Conservation (phyloP, 805 yeast species). For the Pichia nanzhaoensis region DNA sequence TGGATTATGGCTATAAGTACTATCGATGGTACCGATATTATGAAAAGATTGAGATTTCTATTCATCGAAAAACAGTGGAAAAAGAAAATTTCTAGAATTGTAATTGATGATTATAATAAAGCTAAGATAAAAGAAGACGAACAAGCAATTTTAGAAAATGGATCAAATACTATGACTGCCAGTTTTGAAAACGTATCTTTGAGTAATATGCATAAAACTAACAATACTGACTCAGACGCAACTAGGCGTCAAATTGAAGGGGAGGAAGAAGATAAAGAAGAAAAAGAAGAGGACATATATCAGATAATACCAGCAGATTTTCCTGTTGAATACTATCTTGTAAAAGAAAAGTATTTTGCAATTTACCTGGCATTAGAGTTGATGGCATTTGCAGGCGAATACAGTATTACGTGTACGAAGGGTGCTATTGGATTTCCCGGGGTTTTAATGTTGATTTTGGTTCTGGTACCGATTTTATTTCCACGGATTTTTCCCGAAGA, state of each 20-base stretch:
- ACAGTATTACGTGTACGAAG: conserved; percentile 74
- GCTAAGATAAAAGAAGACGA: background rate
- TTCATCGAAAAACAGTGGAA: conserved; percentile 47
- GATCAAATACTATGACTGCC: background rate
- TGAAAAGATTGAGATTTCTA: conserved; percentile 54
- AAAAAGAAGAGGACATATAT: background rate
- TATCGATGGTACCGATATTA: conserved; percentile 56
- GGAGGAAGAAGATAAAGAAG: background rate
- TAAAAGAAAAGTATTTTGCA: conserved; percentile 39
- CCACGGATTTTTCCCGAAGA: conserved; percentile 54
- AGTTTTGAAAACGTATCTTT: background rate
- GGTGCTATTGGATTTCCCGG: conserved; percentile 96
- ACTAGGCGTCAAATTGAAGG: too few species aligned
- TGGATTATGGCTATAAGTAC: conserved; percentile 91
- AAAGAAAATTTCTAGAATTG: conserved; percentile 4
- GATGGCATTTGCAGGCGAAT: conserved; percentile 70
- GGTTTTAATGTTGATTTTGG: conserved; percentile 63
- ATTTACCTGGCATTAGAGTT: conserved; percentile 53
- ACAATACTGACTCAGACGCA: background rate
- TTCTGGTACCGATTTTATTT: conserved; percentile 53
- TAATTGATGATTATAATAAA: background rate
- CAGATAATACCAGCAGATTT: conserved; percentile 7
- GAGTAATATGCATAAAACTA: background rate
- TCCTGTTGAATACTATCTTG: conserved; percentile 9
- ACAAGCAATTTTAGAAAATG: background rate